Evolutionary conservation across 768 basidiomycete species (phyloP).

Genomic region (Rubroboletus pulcherrimus): DNA sequence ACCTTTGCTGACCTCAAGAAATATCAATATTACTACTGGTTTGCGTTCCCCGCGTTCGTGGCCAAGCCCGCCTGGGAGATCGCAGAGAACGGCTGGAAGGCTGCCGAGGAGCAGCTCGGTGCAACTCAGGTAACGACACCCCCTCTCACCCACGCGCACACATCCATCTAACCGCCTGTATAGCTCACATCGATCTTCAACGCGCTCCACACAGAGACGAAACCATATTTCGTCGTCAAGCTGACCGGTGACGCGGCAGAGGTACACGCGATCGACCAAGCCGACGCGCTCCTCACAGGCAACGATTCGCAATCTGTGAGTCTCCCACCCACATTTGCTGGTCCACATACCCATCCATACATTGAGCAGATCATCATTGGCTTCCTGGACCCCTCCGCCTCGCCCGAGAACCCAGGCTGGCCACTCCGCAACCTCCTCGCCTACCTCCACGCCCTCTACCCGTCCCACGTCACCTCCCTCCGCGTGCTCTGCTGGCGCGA

Average conservation of each 20-base stretch:
- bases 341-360: constrained; percentile 19
- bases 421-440: constrained; percentile 89
- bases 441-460: constrained; percentile 65
- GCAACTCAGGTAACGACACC: constrained; percentile 36
- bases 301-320: constrained; percentile 42
- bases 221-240: constrained; percentile 63
- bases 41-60: constrained; percentile 90
- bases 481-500: constrained; percentile 80
- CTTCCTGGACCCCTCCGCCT: constrained; percentile 85
- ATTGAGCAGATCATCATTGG: constrained; percentile 45
- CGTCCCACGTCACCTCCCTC: constrained; percentile 43
- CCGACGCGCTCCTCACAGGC: constrained; percentile 52
- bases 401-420: constrained; percentile 78
- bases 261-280: constrained; percentile 55
- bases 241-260: constrained; percentile 34
- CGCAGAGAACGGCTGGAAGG: constrained; percentile 53
- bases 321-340: not conserved
- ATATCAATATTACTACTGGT: constrained; percentile 98
- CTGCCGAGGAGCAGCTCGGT: constrained; percentile 44
- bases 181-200: constrained; percentile 54
- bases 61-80: constrained; percentile 91
- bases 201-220: constrained; percentile 39
- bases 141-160: not conserved
- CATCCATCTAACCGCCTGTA: not conserved
- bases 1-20: constrained; percentile 98